Conservation (phyloP, 2,329 filamentous ascomycete species). For the Trichoderma brevicompactum region DNA sequence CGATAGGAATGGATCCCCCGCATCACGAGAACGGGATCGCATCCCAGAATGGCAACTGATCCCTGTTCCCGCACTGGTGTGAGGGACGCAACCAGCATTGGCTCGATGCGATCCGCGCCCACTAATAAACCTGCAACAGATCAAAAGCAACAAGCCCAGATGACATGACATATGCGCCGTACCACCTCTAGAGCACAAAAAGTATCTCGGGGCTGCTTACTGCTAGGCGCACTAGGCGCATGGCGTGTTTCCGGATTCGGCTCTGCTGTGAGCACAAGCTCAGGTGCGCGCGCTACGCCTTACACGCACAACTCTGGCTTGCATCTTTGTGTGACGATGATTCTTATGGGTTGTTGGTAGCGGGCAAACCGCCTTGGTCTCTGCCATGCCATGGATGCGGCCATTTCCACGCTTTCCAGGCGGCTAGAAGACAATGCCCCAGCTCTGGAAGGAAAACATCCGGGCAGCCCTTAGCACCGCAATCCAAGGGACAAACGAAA, state of each 20-base stretch:
- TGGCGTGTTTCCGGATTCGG: constrained; percentile 9
- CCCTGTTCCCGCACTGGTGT: constrained; percentile 10
- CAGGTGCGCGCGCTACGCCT: constrained; percentile 1
- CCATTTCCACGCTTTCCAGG: neutral
- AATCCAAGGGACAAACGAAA: constrained; percentile 8
- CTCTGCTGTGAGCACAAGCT: neutral
- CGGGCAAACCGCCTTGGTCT: neutral
- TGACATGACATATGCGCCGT: too few relatives aligned
- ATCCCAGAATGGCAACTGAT: constrained; percentile 17
- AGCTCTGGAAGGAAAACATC: neutral
- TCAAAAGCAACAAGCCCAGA: neutral
- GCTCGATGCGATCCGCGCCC: constrained; percentile 5
- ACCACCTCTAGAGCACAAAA: neutral
- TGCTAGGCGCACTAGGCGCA: neutral
- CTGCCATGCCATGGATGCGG: neutral
- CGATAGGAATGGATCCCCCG: constrained; percentile 7
- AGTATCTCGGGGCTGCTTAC: neutral
- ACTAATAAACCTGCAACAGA: neutral
- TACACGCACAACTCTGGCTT: neutral
- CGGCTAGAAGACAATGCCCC: neutral
- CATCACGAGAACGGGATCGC: constrained; percentile 11
- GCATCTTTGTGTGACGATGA: constrained; percentile 8
- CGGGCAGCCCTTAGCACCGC: neutral
- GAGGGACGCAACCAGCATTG: constrained; percentile 18
- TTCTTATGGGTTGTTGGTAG: too few relatives aligned